These are phyloP conservation scores for Phytomonas sp. DNA, from an alignment of 208 protist species.

Conservation along the genomic window DNA sequence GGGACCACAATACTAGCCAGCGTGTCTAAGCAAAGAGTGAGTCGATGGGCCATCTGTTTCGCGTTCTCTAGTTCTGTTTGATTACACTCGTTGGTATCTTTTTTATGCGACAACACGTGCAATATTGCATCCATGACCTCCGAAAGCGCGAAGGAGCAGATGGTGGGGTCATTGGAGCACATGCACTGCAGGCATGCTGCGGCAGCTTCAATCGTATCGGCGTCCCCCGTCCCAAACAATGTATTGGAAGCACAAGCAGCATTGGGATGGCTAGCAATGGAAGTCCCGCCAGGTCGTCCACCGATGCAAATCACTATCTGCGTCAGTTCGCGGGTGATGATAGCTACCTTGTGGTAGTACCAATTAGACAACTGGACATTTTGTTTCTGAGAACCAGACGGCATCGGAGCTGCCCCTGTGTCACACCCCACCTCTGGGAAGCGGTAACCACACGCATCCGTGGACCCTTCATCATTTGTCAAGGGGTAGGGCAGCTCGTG, in stretches of 20 bases:
- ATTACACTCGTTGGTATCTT: slow-evolving; percentile 8
- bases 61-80: slow-evolving; percentile 6
- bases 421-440: not conserved
- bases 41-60: slow-evolving; percentile 14
- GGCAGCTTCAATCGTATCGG: slow-evolving; percentile 24
- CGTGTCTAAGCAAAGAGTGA: slow-evolving; percentile 51
- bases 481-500: not conserved
- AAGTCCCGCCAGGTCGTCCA: slow-evolving; percentile 1
- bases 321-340: slow-evolving; percentile 45
- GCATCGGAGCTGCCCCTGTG: not conserved
- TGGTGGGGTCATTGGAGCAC: slow-evolving; percentile 42
- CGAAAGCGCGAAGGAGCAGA: slow-evolving; percentile 61
- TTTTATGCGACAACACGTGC: slow-evolving; percentile 19
- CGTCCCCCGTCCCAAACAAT: not conserved
- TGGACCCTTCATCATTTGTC: not conserved
- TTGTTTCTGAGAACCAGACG: not conserved
- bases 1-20: slow-evolving; percentile 51
- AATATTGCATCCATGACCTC: slow-evolving; percentile 65
- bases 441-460: not conserved
- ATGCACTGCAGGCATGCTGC: slow-evolving; percentile 63
- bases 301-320: slow-evolving; percentile 26
- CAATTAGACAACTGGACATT: slow-evolving; percentile 52
- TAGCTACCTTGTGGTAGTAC: slow-evolving; percentile 50
- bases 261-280: not conserved
- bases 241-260: not conserved